phyloP scores from a whole-genome alignment of 257 asterid genomes.

The Solanum tarapatanum region DNA sequence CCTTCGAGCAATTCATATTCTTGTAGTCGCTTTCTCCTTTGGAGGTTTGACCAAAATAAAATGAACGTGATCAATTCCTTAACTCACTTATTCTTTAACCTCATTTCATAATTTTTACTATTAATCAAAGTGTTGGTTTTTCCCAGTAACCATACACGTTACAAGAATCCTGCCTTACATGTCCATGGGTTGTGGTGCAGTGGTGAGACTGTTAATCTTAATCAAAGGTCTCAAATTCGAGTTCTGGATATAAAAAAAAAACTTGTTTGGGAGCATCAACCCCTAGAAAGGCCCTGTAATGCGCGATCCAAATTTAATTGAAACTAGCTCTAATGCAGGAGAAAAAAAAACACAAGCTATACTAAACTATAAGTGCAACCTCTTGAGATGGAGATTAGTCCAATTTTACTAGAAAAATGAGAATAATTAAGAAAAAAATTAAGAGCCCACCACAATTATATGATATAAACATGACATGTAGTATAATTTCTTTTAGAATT shows the following conservation, averaged over 20 bases:
- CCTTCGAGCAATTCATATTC: background rate
- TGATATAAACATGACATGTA: background rate
- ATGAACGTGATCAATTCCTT: background rate
- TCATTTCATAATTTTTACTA: background rate
- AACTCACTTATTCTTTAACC: no score
- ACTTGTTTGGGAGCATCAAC: fast-evolving
- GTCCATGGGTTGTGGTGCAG: background rate
- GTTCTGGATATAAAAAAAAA: no score
- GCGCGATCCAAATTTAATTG: background rate
- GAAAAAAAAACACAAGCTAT: background rate
- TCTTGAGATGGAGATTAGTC: background rate
- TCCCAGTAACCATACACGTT: background rate
- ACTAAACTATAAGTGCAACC: background rate
- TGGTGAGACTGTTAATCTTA: no score
- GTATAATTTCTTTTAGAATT: background rate
- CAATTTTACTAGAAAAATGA: background rate
- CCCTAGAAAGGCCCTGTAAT: fast-evolving
- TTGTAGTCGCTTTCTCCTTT: background rate
- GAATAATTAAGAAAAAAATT: background rate
- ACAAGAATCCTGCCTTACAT: background rate
- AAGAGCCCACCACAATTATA: background rate
- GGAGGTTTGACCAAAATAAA: no score
- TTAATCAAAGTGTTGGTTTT: no score
- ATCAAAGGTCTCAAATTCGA: no score
- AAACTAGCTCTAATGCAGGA: no score